These are phyloP conservation scores for Xylaria sp. DNA, from an alignment of 2,329 filamentous ascomycete species.

Conservation along the genomic window DNA sequence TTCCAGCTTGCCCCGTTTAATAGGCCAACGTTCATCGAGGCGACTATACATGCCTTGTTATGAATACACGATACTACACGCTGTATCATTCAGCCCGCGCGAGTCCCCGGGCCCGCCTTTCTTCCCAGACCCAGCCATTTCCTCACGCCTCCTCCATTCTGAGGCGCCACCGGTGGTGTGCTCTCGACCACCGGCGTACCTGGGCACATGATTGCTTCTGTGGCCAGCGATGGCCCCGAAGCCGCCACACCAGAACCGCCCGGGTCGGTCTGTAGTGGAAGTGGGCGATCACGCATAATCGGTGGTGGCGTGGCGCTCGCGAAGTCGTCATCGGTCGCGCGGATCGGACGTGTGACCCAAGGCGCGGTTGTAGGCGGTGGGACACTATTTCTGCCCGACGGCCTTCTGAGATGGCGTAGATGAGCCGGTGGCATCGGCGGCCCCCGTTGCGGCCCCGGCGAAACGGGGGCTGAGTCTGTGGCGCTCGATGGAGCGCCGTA, in stretches of 20 bases:
- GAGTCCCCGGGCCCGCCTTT: constrained; percentile 35
- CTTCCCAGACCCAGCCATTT: constrained; percentile 42
- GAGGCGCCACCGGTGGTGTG: constrained; percentile 7
- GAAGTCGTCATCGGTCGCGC: constrained; percentile 50
- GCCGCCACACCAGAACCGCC: background rate
- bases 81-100: constrained; percentile 27
- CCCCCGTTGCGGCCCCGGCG: constrained; percentile 20
- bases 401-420: constrained; percentile 15
- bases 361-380: constrained; percentile 39
- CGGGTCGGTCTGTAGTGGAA: constrained; percentile 13
- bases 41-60: constrained; percentile 10
- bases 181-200: constrained; percentile 19
- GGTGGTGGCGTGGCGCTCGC: constrained; percentile 61
- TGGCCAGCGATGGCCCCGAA: constrained; percentile 13
- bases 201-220: constrained; percentile 9
- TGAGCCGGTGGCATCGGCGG: constrained; percentile 6
- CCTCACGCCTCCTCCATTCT: constrained; percentile 29
- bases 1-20: background rate
- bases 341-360: constrained; percentile 47
- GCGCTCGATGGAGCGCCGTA: constrained; percentile 29
- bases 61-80: constrained; percentile 15
- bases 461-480: constrained; percentile 30
- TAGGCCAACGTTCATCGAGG: background rate
- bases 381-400: constrained; percentile 38
- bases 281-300: constrained; percentile 53